These are phyloP conservation scores for Coniochaeta hoffmannii DNA, from an alignment of 2,329 filamentous ascomycete species.

Conservation along the genomic window DNA sequence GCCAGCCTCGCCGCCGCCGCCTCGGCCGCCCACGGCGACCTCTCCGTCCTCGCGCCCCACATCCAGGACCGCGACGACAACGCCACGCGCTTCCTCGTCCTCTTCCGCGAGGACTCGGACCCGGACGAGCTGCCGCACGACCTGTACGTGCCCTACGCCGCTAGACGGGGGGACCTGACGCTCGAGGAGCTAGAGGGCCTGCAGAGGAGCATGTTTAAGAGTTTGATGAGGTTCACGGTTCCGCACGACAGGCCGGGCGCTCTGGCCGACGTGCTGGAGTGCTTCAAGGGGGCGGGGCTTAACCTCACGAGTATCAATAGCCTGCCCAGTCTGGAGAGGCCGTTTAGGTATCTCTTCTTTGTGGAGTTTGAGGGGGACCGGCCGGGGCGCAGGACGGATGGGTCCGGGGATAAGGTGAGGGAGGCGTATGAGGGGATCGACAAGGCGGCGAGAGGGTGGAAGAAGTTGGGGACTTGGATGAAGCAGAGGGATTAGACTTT, in stretches of 20 bases:
- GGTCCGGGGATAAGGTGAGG: conserved; percentile 50
- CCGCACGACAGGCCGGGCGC: conserved; percentile 73
- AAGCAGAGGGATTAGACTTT: conserved; percentile 16
- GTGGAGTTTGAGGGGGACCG: conserved; percentile 73
- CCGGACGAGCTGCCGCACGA: background rate
- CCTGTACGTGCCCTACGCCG: conserved; percentile 1
- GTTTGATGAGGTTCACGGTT: conserved; percentile 76
- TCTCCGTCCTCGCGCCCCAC: conserved; percentile 61
- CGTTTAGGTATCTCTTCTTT: conserved; percentile 94
- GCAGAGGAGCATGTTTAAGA: conserved; percentile 42
- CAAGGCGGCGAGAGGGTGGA: conserved; percentile 51
- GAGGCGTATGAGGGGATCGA: conserved; percentile 52
- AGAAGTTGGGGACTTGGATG: conserved; percentile 66
- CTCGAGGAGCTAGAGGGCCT: background rate
- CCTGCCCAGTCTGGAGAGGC: conserved; percentile 63
- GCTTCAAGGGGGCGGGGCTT: conserved; percentile 65
- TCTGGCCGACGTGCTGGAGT: conserved; percentile 69
- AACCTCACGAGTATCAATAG: conserved; percentile 91
- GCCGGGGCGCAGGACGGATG: conserved; percentile 22
- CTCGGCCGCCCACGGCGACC: conserved; percentile 59
- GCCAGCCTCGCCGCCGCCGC: conserved; percentile 49
- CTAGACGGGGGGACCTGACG: background rate
- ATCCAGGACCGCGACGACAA: conserved; percentile 73
- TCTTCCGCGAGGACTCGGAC: conserved; percentile 24
- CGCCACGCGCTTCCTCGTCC: conserved; percentile 70